A percentile compares a stretch with the other conserved stretches of the same genome.
Evolutionary conservation across 805 yeast species (phyloP).

Genomic region (Blastobotrys attinorum): DNA sequence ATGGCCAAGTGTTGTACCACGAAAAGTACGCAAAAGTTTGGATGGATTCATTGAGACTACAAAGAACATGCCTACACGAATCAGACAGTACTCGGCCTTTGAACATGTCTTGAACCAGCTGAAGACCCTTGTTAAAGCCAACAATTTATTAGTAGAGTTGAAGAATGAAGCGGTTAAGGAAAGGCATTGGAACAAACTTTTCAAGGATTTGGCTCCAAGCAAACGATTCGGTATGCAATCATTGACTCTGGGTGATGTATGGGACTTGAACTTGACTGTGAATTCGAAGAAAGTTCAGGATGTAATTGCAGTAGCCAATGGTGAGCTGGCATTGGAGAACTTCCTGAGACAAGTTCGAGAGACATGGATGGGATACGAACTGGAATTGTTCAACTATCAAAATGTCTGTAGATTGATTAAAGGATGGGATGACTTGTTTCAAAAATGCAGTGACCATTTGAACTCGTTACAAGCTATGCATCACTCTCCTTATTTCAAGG

Average conservation of each 20-base stretch:
- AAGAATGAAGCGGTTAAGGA: slow-evolving; percentile 49
- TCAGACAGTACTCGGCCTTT: slow-evolving; percentile 64
- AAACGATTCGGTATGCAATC: slow-evolving; percentile 10
- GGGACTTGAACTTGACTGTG: slow-evolving; percentile 44
- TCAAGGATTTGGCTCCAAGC: slow-evolving; percentile 25
- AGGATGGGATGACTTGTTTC: slow-evolving; percentile 60
- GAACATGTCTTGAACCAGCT: slow-evolving; percentile 45
- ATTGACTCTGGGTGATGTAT: slow-evolving; percentile 50
- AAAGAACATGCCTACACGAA: slow-evolving; percentile 46
- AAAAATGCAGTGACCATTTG: slow-evolving; percentile 51
- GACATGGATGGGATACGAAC: slow-evolving; percentile 47
- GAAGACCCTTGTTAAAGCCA: slow-evolving; percentile 34
- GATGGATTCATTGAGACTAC: slow-evolving; percentile 41
- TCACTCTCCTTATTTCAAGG: slow-evolving; percentile 51
- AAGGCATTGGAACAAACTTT: slow-evolving; percentile 59
- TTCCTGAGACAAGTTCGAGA: slow-evolving; percentile 42
- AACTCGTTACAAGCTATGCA: slow-evolving; percentile 61
- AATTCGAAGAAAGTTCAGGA: slow-evolving; percentile 42
- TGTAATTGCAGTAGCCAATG: slow-evolving; percentile 55
- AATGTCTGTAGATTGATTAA: slow-evolving; percentile 48
- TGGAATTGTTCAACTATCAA: slow-evolving; percentile 48
- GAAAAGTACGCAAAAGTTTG: slow-evolving; percentile 38
- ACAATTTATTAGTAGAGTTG: slow-evolving; percentile 37
- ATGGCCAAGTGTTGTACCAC: slow-evolving; percentile 46
- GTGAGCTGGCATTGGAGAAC: slow-evolving; percentile 60